Conservation (phyloP, 2,329 filamentous ascomycete species). For the Aspergillus floridensis region DNA sequence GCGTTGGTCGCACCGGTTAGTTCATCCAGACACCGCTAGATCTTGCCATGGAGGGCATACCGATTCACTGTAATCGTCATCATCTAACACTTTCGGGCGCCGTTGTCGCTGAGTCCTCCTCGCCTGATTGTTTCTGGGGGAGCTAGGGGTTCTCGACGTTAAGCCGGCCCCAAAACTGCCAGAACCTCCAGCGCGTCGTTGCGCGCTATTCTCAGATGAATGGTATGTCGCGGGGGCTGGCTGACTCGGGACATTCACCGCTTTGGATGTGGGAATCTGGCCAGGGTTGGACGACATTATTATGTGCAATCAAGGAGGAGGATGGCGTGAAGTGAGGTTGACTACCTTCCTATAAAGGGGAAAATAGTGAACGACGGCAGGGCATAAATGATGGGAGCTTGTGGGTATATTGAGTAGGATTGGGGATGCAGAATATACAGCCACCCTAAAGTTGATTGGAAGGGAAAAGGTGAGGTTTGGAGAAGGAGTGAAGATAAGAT, state of each 20-base stretch:
- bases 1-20: constrained; percentile 16
- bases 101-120: constrained; percentile 75
- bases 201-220: constrained; percentile 34
- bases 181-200: constrained; percentile 42
- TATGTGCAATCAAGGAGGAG: constrained; percentile 10
- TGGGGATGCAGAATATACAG: constrained; percentile 14
- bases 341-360: constrained; percentile 1
- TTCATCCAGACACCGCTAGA: constrained; percentile 5
- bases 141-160: constrained; percentile 36
- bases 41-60: constrained; percentile 48
- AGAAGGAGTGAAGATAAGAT: neutral
- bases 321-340: neutral
- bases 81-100: constrained; percentile 70
- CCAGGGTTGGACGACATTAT: constrained; percentile 44
- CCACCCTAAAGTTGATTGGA: neutral
- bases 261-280: constrained; percentile 39
- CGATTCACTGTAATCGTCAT: constrained; percentile 82
- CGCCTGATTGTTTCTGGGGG: constrained; percentile 68
- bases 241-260: constrained; percentile 36
- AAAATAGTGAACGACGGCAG: neutral
- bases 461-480: neutral
- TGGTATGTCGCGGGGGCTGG: constrained; percentile 35
- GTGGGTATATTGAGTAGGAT: too few species aligned
- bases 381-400: constrained; percentile 24
- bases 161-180: constrained; percentile 42